phyloP scores from a whole-genome alignment of 441 rosid genomes.

The Gossypium aridum region DNA sequence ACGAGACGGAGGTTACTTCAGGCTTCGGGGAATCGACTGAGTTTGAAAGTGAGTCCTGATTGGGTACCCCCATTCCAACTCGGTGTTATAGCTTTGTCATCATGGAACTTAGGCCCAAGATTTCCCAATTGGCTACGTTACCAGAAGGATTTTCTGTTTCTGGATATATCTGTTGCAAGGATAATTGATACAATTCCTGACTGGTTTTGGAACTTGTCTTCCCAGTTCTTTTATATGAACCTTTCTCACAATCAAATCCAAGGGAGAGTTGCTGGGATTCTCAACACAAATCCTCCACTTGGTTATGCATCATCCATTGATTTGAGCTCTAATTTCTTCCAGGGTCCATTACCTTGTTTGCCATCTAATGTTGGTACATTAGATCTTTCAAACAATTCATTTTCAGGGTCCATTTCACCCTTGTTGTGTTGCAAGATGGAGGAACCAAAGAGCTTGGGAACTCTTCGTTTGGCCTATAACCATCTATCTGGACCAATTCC shows the following conservation, averaged over 20 bases:
- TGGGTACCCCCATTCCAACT: constrained; percentile 19
- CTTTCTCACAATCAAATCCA: constrained; percentile 16
- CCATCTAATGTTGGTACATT: not conserved
- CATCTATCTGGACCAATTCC: constrained; percentile 16
- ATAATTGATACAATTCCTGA: constrained; percentile 9
- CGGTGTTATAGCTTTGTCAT: not conserved
- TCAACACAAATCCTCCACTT: not conserved
- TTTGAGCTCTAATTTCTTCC: constrained; percentile 12
- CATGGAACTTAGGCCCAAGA: constrained; percentile 13
- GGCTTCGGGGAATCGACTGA: constrained; percentile 2
- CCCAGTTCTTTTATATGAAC: constrained; percentile 1
- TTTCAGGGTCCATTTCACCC: constrained; percentile 18
- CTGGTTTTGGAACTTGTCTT: constrained; percentile 17
- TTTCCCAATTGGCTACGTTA: constrained; percentile 13
- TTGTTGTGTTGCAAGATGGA: constrained; percentile 9
- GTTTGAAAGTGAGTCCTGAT: not conserved
- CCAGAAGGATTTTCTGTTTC: not conserved
- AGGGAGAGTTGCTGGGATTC: constrained; percentile 4
- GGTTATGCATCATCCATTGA: not conserved
- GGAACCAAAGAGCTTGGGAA: constrained; percentile 4
- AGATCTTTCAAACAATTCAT: constrained; percentile 23
- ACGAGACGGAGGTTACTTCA: not conserved
- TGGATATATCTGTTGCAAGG: constrained; percentile 15
- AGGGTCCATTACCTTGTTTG: constrained; percentile 11
- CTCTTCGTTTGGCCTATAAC: constrained; percentile 10